Base-by-base conservation (phyloP, 2,329 filamentous ascomycete species). In the Cladorrhinum sp. region DNA sequence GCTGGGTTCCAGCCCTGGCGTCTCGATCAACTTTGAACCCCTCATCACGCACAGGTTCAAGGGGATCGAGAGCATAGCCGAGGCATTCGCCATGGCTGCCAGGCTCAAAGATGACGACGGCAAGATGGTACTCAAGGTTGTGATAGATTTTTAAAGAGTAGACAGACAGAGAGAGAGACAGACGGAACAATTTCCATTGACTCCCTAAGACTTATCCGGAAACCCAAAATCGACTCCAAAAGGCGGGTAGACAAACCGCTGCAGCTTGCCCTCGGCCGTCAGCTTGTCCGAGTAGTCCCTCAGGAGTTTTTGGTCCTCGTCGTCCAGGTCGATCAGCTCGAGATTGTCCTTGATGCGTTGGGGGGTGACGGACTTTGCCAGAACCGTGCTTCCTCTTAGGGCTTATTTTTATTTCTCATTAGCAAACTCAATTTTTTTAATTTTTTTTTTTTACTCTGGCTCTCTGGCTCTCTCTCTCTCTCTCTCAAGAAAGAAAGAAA, bases 11-110 rank as follows among this genome's bases (percentile, higher is more conserved):
- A 73, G 90, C 64, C 89, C 88, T 0, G 84, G 88, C 64, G 79
- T 93, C 62, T 79, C 80, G 23, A 86, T 84, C 72, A 21, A 46
- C n/a, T 46, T 46, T 46, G 18, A 16, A 21, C 42, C 42, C 4
- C 77, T 93, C 49, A 81, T 92, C 26, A 92, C 90, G 7, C 90
- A 93, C 71, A 79, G 85, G 6, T 89, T 85, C 72, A 79, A 77
- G 53, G 89, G 89, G 0, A 73, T 93, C 54, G 82, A 81, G 1
- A 78, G 77, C 30, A 86, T 87, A 10, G 80, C 81, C n/a, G 79
- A 85, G 28, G 90, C 89, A 0, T 92, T 93, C 68, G 82, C 85
- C 53, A 88, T 91, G 83, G 90, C 90, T 0, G 86, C 82, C 0
- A 86, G 83, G 73, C 86, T 87, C 10, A 86, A 86, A 70, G 90